A percentile compares a stretch with the other conserved stretches of the same genome.
phyloP scores from a whole-genome alignment of 2,329 filamentous ascomycete genomes.

The Sclerotinia spermophila region DNA sequence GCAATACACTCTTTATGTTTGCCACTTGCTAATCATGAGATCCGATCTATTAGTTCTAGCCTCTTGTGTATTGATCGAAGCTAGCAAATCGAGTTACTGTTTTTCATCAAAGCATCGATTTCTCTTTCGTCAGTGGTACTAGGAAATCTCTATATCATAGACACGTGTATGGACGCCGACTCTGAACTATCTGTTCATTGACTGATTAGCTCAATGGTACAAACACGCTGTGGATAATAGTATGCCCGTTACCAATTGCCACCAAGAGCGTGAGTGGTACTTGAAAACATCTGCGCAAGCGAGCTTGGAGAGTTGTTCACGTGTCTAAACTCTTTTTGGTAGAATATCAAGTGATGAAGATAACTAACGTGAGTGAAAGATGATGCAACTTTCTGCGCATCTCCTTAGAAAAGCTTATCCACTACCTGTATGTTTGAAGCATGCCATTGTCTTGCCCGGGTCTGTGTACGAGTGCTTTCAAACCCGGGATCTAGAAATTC shows the following conservation, averaged over 20 bases:
- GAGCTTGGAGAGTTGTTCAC: neutral
- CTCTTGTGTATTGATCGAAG: neutral
- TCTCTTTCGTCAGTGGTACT: neutral
- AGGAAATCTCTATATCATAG: neutral
- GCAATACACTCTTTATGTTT: neutral
- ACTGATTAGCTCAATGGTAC: neutral
- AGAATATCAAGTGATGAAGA: constrained; percentile 7
- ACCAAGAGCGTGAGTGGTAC: neutral
- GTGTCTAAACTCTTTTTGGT: neutral
- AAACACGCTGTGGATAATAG: neutral
- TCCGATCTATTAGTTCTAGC: neutral
- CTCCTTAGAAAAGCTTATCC: neutral
- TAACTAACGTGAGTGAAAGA: neutral
- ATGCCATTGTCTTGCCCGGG: neutral
- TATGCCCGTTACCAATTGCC: neutral
- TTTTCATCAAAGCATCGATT: neutral
- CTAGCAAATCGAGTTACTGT: neutral
- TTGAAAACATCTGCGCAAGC: neutral
- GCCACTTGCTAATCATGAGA: constrained; percentile 1
- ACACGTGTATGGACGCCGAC: neutral
- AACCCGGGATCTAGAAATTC: neutral
- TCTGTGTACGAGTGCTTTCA: neutral
- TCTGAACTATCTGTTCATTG: neutral
- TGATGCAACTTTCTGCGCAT: neutral
- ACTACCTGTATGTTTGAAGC: neutral